These are phyloP conservation scores for Gillenia trifoliata DNA, from an alignment of 306 rosid genomes.

Conservation along the genomic window DNA sequence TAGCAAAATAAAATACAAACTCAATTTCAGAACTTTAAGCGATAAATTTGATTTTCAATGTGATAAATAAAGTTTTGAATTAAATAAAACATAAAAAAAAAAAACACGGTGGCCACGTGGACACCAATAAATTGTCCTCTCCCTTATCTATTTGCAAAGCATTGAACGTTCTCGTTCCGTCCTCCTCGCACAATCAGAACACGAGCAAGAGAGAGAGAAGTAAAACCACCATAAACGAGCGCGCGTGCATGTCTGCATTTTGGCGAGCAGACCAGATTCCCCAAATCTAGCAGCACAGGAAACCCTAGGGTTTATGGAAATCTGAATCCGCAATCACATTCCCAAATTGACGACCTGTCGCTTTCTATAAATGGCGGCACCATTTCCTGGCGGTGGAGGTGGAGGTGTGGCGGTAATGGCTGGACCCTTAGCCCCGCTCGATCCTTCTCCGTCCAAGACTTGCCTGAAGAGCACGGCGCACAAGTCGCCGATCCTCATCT, in stretches of 20 bases:
- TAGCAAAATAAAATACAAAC: no score
- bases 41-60: no score
- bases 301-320: constrained; percentile 8
- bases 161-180: neutral
- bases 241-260: neutral
- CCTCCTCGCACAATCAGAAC: neutral
- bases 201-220: neutral
- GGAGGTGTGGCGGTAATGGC: constrained; percentile 36
- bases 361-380: constrained; percentile 38
- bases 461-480: constrained; percentile 21
- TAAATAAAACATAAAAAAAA: neutral
- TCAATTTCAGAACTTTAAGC: no score
- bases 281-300: neutral
- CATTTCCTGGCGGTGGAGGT: constrained; percentile 35
- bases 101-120: constrained; percentile 29
- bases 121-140: neutral
- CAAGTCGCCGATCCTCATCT: constrained; percentile 39
- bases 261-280: neutral
- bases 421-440: constrained; percentile 27
- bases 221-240: neutral
- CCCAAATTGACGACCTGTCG: neutral
- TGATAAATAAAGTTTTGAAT: no score
- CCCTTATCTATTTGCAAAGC: neutral
- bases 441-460: constrained; percentile 22
- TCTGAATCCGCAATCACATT: constrained; percentile 28